Evolutionary conservation across 176 grass and related monocot species (phyloP), one percentile per base, ranked within the genome.

Genomic region (Oropetium thomaeum): DNA sequence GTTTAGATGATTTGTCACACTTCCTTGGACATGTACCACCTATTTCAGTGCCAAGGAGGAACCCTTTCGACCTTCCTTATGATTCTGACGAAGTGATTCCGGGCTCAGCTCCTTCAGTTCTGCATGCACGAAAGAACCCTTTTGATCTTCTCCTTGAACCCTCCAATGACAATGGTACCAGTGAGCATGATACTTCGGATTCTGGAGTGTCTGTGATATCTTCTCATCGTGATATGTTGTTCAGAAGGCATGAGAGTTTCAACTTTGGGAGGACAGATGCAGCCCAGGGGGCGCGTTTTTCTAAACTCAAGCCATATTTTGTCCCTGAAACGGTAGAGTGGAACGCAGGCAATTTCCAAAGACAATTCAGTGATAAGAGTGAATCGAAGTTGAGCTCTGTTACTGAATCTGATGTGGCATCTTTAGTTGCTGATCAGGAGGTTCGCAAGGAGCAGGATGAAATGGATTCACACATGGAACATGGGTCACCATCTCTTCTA

Each of bases 81-180:
- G 85, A 79, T 76, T 55, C 73, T 22, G 88, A 89, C 35, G 87
- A 94, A 87, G 77, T 65, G 25, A 39, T 87, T 84, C 95, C 95
- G 40, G 84, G 95, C 25, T 98, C 95, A 87, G 95, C 95, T 75
- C 95, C 91, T 71, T 94, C 88, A 22, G 76, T 98, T 61, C 71
- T 92, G 54, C 86, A 85, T 58, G 64, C 88, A 51, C 72, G 84
- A 81, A 83, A 62, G 49, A 94, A 92, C 43, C 89, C 89, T 30
- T 98, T 98, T 81, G 95, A 98, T 65, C 75, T 90, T 82, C 89
- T 78, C 42, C 70, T 83, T 81, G 91, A 94, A 28, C 65, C 80
- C 48, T 71, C 59, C 10, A 75, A 63, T 48, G 82, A 70, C 40
- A 85, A 53, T 73, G 80, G n/a, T 25, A 30, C 60, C 44, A 57